Conservation (phyloP, 2,329 filamentous ascomycete genomes). For the Myriosclerotinia scirpicola region DNA sequence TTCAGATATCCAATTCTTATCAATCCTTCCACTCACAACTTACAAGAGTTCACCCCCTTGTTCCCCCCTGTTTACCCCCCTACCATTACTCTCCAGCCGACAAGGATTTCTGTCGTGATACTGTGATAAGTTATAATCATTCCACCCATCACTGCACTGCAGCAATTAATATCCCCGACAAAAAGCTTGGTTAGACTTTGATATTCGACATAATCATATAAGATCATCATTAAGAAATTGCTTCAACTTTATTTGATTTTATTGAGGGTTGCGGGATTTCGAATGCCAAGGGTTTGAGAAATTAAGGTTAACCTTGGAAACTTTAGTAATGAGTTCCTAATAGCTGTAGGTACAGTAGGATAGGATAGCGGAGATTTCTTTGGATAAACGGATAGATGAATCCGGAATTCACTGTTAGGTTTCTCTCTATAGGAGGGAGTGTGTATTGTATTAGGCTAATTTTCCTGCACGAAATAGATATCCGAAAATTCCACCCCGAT, state of each 20-base stretch:
- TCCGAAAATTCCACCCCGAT: not conserved
- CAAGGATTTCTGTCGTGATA: slow-evolving; percentile 1
- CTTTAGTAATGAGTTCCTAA: not conserved
- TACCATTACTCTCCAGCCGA: not conserved
- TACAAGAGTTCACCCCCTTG: no score
- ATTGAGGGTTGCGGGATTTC: not conserved
- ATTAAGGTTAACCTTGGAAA: not conserved
- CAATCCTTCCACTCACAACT: no score
- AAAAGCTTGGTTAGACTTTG: not conserved
- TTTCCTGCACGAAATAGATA: not conserved
- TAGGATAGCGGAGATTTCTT: no score
- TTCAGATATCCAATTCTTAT: slow-evolving; percentile 2
- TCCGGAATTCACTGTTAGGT: not conserved
- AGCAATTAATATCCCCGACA: slow-evolving; percentile 2
- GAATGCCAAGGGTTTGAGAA: slow-evolving; percentile 7
- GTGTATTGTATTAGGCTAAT: not conserved
- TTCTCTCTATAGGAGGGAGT: not conserved
- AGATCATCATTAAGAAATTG: slow-evolving; percentile 4
- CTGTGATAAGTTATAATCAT: no score
- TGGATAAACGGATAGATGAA: not conserved
- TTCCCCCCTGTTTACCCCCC: not conserved
- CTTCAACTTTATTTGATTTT: not conserved
- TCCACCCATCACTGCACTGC: no score
- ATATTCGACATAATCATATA: not conserved
- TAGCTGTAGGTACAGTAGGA: not conserved